phyloP scores from a whole-genome alignment of 805 yeast genomes.

The Starmerella lactis-condensi region DNA sequence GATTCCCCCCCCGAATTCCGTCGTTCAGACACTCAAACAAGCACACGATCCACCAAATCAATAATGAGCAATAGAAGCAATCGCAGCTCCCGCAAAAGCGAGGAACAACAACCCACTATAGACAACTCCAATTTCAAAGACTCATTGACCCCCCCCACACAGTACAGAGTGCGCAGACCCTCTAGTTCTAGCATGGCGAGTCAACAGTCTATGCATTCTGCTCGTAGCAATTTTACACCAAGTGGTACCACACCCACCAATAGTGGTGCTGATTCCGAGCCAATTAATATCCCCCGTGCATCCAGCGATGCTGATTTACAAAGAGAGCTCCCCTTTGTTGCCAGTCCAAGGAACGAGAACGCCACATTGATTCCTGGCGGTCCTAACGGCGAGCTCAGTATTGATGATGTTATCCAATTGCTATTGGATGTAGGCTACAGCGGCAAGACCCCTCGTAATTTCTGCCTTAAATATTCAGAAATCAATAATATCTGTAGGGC shows the following conservation, averaged over 20 bases:
- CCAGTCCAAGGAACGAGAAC: conserved; percentile 17
- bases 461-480: conserved; percentile 79
- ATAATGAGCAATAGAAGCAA: conserved; percentile 12
- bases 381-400: conserved; percentile 27
- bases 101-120: too few species aligned
- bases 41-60: conserved; percentile 17
- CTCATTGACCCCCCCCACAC: too few species aligned
- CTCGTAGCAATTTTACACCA: conserved; percentile 7
- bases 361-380: conserved; percentile 21
- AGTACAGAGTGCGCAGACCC: too few species aligned
- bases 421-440: conserved; percentile 89
- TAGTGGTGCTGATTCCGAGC: conserved; percentile 4
- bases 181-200: conserved; percentile 8
- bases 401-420: conserved; percentile 80
- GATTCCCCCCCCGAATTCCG: conserved; percentile 14
- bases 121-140: too few species aligned
- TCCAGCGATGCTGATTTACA: conserved; percentile 6
- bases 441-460: conserved; percentile 72
- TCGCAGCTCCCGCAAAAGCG: conserved; percentile 7
- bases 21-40: conserved; percentile 27
- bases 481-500: conserved; percentile 69
- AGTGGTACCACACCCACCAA: conserved; percentile 1
- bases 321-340: conserved; percentile 17
- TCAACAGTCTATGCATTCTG: conserved; percentile 14
- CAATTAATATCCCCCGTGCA: neutral